Evolutionary conservation across 2,329 filamentous ascomycete species (phyloP).

Genomic region (Orbilia blumenaviensis): DNA sequence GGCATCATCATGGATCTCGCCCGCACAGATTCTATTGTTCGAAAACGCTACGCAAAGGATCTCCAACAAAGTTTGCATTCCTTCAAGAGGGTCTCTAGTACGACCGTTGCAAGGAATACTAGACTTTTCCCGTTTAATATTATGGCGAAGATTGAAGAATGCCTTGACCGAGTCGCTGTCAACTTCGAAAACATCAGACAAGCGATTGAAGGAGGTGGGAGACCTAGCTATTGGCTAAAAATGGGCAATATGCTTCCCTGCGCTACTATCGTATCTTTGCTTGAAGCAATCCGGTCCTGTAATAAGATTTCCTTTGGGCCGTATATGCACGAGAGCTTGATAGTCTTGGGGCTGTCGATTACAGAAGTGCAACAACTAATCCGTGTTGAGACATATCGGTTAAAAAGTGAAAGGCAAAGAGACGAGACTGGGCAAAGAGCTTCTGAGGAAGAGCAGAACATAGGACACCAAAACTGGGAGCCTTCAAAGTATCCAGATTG

Average conservation of each 20-base stretch:
- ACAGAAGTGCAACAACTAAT: conserved; percentile 33
- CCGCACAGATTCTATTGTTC: conserved; percentile 56
- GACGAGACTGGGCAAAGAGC: too few relatives aligned
- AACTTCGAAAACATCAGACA: neutral
- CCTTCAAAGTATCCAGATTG: conserved; percentile 68
- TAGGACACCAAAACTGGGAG: conserved; percentile 69
- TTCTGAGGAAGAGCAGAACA: conserved; percentile 62
- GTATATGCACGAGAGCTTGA: conserved; percentile 31
- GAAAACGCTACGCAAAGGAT: conserved; percentile 61
- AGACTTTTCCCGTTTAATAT: conserved; percentile 1
- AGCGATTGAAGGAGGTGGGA: neutral
- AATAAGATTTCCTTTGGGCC: conserved; percentile 28
- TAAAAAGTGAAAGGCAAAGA: conserved; percentile 41
- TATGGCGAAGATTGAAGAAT: conserved; percentile 14
- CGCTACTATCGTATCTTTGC: conserved; percentile 26
- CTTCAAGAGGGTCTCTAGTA: conserved; percentile 51
- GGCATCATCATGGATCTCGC: conserved; percentile 29
- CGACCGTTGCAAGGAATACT: neutral
- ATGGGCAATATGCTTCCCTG: conserved; percentile 28
- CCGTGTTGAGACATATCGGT: conserved; percentile 33
- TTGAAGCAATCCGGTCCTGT: conserved; percentile 27
- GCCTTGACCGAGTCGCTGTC: neutral
- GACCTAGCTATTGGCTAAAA: conserved; percentile 20
- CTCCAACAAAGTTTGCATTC: conserved; percentile 60
- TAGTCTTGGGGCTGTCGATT: conserved; percentile 22